Conservation (phyloP, 2,329 filamentous ascomycete species). For the Colletotrichum lupini region DNA sequence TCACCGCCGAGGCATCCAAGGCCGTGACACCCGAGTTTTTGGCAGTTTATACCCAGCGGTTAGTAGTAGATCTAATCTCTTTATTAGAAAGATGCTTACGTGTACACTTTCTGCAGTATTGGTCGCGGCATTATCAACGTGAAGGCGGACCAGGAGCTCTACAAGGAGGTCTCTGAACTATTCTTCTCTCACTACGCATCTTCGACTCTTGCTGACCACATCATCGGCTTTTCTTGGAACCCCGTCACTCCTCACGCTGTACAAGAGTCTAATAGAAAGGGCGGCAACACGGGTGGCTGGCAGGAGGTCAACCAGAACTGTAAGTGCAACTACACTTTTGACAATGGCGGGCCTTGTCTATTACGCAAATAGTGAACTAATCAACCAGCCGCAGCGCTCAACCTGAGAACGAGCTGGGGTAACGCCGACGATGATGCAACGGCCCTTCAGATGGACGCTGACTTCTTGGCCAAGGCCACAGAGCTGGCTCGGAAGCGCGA, state of each 20-base stretch:
- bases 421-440: constrained; percentile 21
- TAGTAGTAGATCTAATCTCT: neutral
- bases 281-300: neutral
- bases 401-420: constrained; percentile 7
- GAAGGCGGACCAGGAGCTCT: neutral
- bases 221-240: neutral
- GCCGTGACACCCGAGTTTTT: neutral
- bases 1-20: neutral
- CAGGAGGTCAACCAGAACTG: constrained; percentile 2
- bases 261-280: neutral
- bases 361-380: neutral
- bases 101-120: neutral
- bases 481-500: constrained; percentile 31
- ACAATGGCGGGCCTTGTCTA: neutral
- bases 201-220: neutral
- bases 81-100: neutral
- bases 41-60: neutral
- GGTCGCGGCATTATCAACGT: neutral
- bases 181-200: neutral
- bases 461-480: constrained; percentile 18
- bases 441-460: constrained; percentile 12
- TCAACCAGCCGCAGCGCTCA: constrained; percentile 10
- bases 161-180: neutral
- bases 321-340: neutral
- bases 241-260: neutral